A percentile compares a stretch with the other conserved stretches of the same genome.
Evolutionary conservation across 768 basidiomycete species (phyloP).

Genomic region (Amanita jacksonii): DNA sequence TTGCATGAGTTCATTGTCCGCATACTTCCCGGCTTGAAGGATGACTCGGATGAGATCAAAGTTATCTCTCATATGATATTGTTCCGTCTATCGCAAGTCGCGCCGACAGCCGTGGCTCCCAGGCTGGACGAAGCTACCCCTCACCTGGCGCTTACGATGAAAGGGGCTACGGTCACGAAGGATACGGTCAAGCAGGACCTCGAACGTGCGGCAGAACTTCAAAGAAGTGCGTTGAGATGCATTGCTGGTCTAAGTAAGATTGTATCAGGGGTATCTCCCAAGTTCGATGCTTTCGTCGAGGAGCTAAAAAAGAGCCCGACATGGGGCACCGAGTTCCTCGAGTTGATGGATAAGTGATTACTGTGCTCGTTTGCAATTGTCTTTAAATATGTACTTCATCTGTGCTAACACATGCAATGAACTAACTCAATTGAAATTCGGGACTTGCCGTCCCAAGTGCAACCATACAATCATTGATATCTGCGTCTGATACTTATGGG

Average conservation of each 20-base stretch:
- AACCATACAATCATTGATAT: too few relatives aligned
- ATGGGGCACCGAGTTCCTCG: constrained; percentile 66
- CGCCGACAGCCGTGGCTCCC: constrained; percentile 74
- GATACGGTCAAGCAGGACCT: constrained; percentile 94
- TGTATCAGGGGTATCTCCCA: constrained; percentile 47
- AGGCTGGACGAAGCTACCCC: constrained; percentile 80
- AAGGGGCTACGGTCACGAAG: constrained; percentile 81
- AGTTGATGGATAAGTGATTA: constrained; percentile 27
- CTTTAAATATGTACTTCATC: too few relatives aligned
- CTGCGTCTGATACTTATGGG: too few relatives aligned
- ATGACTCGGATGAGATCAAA: constrained; percentile 95
- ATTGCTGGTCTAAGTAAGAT: constrained; percentile 82
- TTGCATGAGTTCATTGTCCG: constrained; percentile 75
- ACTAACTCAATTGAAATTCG: not conserved
- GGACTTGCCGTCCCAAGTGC: not conserved
- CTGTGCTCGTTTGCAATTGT: too few relatives aligned
- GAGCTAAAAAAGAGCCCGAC: constrained; percentile 54
- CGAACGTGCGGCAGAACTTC: constrained; percentile 82
- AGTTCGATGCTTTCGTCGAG: constrained; percentile 76
- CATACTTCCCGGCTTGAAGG: constrained; percentile 74
- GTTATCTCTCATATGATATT: constrained; percentile 94
- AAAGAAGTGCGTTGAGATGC: constrained; percentile 82
- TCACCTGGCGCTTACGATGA: constrained; percentile 81
- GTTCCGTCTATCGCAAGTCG: constrained; percentile 80
- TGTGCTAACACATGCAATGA: constrained; percentile 1